Percentiles rank a stretch among this genome's conserved stretches.
These are phyloP conservation scores for Annona squamosa DNA, from an alignment of 164 flowering plant genomes.

Conservation along the genomic window DNA sequence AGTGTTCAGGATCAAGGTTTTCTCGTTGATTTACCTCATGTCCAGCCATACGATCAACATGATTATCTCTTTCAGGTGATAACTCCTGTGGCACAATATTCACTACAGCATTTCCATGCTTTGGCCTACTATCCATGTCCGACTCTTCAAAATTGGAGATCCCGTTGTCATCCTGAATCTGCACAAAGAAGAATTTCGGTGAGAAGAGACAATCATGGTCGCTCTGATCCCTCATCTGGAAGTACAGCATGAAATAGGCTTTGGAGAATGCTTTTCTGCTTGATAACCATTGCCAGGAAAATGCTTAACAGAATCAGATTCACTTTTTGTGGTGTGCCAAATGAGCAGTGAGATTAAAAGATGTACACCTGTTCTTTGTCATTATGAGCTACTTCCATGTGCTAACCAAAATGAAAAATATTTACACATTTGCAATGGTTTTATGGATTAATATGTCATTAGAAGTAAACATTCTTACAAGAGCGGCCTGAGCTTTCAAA, in stretches of 20 bases:
- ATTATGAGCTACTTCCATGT: neutral
- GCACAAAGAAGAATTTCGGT: slow-evolving; percentile 15
- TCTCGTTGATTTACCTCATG: slow-evolving; percentile 11
- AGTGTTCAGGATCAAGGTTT: neutral
- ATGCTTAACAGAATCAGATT: neutral
- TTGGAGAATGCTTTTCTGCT: neutral
- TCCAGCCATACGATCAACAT: slow-evolving; percentile 25
- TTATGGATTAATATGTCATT: neutral
- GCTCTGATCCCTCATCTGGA: neutral
- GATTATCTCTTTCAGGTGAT: slow-evolving; percentile 31
- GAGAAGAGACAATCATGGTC: neutral
- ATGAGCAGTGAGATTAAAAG: neutral
- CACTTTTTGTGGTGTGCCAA: neutral
- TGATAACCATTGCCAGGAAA: neutral
- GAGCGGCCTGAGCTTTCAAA: slow-evolving; percentile 85
- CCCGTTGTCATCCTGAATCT: slow-evolving; percentile 72
- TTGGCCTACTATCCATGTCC: slow-evolving; percentile 27
- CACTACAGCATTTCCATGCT: slow-evolving; percentile 23
- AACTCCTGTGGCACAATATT: slow-evolving; percentile 19
- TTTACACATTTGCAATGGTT: neutral
- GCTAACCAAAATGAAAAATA: neutral
- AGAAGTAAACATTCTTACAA: slow-evolving; percentile 46
- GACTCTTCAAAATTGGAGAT: slow-evolving; percentile 38
- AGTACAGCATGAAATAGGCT: neutral
- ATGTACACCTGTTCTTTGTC: neutral